phyloP scores from a whole-genome alignment of 179 eudicot species.

The Spinacia oleracea region DNA sequence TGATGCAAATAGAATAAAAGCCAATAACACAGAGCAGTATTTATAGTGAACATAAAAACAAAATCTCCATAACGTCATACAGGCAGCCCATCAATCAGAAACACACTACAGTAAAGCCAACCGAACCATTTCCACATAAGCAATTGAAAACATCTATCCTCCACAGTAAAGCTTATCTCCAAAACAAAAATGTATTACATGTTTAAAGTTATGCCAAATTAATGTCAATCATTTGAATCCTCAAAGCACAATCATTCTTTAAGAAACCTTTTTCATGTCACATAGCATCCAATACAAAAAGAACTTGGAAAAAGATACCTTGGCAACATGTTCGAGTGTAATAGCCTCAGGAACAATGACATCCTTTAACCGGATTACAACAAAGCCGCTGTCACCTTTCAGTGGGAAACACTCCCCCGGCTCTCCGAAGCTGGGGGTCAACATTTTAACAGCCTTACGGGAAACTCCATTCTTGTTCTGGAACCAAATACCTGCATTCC shows the following conservation, averaged over 20 bases:
- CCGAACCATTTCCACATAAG: not conserved
- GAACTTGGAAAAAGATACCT: conserved; percentile 49
- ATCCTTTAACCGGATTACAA: conserved; percentile 58
- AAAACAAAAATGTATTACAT: not conserved
- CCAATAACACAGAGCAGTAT: not conserved
- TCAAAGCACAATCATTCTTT: not conserved
- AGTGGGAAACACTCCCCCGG: conserved; percentile 89
- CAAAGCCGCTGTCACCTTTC: conserved; percentile 76
- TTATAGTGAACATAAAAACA: not conserved
- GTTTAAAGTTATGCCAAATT: not conserved
- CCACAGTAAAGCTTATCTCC: not conserved
- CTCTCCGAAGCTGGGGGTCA: conserved; percentile 85
- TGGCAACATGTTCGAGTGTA: conserved; percentile 82
- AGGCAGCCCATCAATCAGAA: not conserved
- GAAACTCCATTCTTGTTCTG: conserved; percentile 30
- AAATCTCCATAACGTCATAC: not conserved
- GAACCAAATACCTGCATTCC: conserved; percentile 39
- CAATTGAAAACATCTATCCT: not conserved
- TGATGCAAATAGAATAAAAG: not conserved
- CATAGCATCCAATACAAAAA: not conserved
- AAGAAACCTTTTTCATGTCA: not conserved
- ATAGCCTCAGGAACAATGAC: conserved; percentile 80
- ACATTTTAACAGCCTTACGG: conserved; percentile 55
- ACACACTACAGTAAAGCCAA: not conserved
- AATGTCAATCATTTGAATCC: not conserved